Evolutionary conservation across 805 yeast genomes (phyloP), one percentile per base, ranked within the genome.

Genomic region (Candida incommunis): DNA sequence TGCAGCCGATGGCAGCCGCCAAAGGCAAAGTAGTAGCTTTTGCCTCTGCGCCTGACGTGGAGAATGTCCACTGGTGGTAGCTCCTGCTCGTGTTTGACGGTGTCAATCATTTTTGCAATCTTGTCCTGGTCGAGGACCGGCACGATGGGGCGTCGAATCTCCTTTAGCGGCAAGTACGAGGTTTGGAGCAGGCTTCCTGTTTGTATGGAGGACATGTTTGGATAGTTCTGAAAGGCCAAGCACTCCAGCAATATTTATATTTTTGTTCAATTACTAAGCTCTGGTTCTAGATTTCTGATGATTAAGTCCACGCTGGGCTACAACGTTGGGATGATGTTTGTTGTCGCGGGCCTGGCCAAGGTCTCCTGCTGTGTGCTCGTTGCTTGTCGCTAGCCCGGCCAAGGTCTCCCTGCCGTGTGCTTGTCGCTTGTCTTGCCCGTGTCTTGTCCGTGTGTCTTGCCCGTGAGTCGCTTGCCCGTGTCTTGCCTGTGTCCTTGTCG

Each of bases 1-100:
- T 85, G 94, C 52, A 85, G 80, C 50, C 95, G 63, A 57, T 85
- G 95, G 57, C 95, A 85, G 0, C 95, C 95, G 4, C 95, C 95
- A 62, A 85, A 85, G 2, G 56, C 94, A 61, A 82, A 84, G 56
- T 80, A 84, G 58, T 71, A 71, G 29, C 62, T 68, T 42, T 73
- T 63, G 1, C 85, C 90, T 4, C 71, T 59, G 37, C 80, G 81
- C 40, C 79, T 67, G 2, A 84, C 82, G 29, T 71, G 69, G 50
- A 85, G 62, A 0, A 85, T 86, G 60, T 85, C 95, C 15, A 86
- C 71, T 1, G 95, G 90, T 2, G 95, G 95, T 31, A 84, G 62
- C 51, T 80, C 81, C 1, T 87, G 87, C 5, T 60, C 54, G 25
- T 61, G 72, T 68, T 46, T 66, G 71, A 9, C 73, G 18, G 51